Evolutionary conservation across 1,139 yeast species (phyloP).

Genomic region (Scheffersomyces quercinus): DNA sequence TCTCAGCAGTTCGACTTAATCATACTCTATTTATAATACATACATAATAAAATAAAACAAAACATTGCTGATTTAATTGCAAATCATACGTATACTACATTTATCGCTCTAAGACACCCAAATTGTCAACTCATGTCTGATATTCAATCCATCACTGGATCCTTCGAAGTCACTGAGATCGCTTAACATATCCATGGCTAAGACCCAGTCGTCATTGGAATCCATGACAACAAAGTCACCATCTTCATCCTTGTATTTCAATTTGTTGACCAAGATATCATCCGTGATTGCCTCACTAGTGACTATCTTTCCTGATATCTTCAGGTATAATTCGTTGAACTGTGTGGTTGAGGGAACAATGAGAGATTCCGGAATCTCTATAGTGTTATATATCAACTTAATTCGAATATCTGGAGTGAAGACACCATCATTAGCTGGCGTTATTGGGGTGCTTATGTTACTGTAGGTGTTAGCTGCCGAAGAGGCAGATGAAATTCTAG

Average conservation of each 20-base stretch:
- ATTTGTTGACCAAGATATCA: constrained; percentile 45
- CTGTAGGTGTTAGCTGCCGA: constrained; percentile 5
- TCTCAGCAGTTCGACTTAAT: no score
- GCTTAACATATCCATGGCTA: constrained; percentile 55
- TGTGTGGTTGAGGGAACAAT: constrained; percentile 45
- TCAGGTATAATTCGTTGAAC: constrained; percentile 49
- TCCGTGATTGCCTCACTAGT: constrained; percentile 31
- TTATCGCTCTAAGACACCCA: constrained; percentile 30
- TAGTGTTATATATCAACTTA: constrained; percentile 53
- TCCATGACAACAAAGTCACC: constrained; percentile 90
- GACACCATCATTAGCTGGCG: constrained; percentile 6
- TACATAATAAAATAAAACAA: no score
- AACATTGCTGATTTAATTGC: no score
- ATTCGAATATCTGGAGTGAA: constrained; percentile 29
- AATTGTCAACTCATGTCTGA: constrained; percentile 38
- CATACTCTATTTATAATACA: no score
- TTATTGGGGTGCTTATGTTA: constrained; percentile 4
- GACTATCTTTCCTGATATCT: constrained; percentile 37
- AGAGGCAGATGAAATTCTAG: constrained; percentile 10
- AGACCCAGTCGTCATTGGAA: constrained; percentile 73
- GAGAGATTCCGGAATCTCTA: constrained; percentile 31
- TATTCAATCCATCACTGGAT: constrained; percentile 25
- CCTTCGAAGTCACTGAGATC: constrained; percentile 28
- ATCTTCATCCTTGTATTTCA: constrained; percentile 91
- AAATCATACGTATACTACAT: no score